Evolutionary conservation across 2,329 filamentous ascomycete genomes (phyloP).

Genomic region (Tolypocladium endophyticum): DNA sequence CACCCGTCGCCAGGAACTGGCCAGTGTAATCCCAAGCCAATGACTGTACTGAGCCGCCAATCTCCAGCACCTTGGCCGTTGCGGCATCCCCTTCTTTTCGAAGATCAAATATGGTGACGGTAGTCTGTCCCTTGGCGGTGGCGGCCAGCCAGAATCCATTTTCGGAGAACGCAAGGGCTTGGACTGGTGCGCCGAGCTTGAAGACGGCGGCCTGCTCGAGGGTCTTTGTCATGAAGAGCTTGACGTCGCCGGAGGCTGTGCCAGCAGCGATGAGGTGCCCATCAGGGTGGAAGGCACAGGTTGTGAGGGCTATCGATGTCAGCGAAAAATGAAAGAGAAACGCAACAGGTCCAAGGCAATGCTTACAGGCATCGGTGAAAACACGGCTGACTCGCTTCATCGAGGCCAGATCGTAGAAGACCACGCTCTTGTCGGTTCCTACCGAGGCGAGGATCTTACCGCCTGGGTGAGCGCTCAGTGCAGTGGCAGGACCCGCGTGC

Average conservation of each 20-base stretch:
- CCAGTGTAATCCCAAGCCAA: slow-evolving; percentile 91
- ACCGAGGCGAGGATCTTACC: slow-evolving; percentile 77
- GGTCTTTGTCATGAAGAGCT: slow-evolving; percentile 78
- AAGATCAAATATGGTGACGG: slow-evolving; percentile 81
- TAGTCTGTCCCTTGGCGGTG: slow-evolving; percentile 64
- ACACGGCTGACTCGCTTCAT: slow-evolving; percentile 65
- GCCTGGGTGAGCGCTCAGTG: slow-evolving; percentile 71
- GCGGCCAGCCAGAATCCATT: slow-evolving; percentile 95
- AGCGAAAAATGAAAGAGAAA: not conserved
- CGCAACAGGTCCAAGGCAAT: not conserved
- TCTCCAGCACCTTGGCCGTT: slow-evolving; percentile 75
- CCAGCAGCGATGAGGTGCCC: slow-evolving; percentile 88
- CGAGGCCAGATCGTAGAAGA: slow-evolving; percentile 70
- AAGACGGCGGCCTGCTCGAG: slow-evolving; percentile 70
- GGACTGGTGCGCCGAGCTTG: slow-evolving; percentile 55
- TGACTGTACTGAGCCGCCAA: slow-evolving; percentile 64
- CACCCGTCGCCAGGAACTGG: slow-evolving; percentile 78
- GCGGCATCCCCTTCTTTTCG: slow-evolving; percentile 80
- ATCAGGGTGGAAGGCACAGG: slow-evolving; percentile 85
- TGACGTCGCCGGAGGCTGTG: slow-evolving; percentile 68
- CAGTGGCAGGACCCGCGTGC: slow-evolving; percentile 73
- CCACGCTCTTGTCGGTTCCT: slow-evolving; percentile 83
- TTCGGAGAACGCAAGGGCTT: slow-evolving; percentile 78
- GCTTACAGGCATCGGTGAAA: slow-evolving; percentile 69
- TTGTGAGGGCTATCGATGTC: slow-evolving; percentile 50